phyloP scores from a whole-genome alignment of 2,329 filamentous ascomycete genomes.

The Knufia fluminis region DNA sequence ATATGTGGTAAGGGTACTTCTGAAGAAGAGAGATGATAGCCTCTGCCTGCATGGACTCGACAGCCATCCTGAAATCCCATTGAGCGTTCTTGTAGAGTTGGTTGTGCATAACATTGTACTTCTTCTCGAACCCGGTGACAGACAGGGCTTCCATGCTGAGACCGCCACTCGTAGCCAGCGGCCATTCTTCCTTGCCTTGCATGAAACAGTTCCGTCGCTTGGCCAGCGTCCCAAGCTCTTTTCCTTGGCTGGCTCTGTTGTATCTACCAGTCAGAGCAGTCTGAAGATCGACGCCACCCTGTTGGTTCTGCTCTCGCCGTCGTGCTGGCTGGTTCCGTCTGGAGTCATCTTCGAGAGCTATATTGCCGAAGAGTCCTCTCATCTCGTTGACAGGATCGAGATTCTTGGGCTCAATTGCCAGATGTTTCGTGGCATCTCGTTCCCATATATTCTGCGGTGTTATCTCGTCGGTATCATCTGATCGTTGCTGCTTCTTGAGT shows the following conservation, averaged over 20 bases:
- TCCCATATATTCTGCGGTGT: conserved; percentile 25
- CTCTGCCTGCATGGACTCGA: conserved; percentile 78
- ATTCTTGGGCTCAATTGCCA: conserved; percentile 59
- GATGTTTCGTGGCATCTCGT: conserved; percentile 43
- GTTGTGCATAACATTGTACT: conserved; percentile 74
- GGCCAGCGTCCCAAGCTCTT: conserved; percentile 61
- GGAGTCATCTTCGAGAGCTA: conserved; percentile 51
- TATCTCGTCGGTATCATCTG: conserved; percentile 20
- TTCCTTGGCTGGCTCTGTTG: conserved; percentile 46
- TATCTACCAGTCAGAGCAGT: conserved; percentile 47
- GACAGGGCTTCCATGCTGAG: conserved; percentile 67
- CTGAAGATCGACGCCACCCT: conserved; percentile 41
- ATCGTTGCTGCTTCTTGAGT: conserved; percentile 28
- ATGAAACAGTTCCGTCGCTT: conserved; percentile 74
- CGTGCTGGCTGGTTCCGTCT: conserved; percentile 37
- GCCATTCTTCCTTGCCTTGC: conserved; percentile 82
- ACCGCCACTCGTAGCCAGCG: conserved; percentile 66
- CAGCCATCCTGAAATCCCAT: conserved; percentile 63
- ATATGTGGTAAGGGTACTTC: conserved; percentile 79
- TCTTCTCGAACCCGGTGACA: conserved; percentile 48
- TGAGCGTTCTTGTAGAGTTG: conserved; percentile 65
- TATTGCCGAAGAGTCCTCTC: conserved; percentile 61
- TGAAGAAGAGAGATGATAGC: conserved; percentile 67
- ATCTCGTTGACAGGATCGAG: conserved; percentile 88
- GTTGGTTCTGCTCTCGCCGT: conserved; percentile 50